Conservation (phyloP, 805 yeast species). For the Ogataea saltuana region DNA sequence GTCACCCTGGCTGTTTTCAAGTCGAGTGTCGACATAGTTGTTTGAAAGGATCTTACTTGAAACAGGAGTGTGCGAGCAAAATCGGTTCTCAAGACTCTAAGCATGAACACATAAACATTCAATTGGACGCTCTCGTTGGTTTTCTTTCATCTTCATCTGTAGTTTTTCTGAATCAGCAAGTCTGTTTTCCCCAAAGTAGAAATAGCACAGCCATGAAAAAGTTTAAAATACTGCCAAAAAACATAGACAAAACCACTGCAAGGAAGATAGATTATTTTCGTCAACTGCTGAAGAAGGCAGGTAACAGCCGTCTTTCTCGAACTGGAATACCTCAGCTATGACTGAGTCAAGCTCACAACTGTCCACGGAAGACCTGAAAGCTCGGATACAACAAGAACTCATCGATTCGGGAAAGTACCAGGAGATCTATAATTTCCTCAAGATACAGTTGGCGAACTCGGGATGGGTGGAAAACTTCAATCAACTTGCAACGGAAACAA, state of each 20-base stretch:
- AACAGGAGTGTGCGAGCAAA: not conserved
- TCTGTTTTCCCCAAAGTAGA: too few relatives aligned
- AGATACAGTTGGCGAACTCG: constrained; percentile 63
- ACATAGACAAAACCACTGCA: too few relatives aligned
- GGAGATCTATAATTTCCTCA: constrained; percentile 62
- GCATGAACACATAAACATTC: too few relatives aligned
- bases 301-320: too few relatives aligned
- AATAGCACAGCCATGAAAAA: too few relatives aligned
- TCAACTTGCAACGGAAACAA: constrained; percentile 51
- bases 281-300: too few relatives aligned
- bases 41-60: constrained; percentile 9
- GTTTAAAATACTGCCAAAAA: too few relatives aligned
- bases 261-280: too few relatives aligned
- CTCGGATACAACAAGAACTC: constrained; percentile 68
- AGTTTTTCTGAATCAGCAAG: too few relatives aligned
- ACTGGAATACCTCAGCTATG: too few relatives aligned
- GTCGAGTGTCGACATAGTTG: constrained; percentile 15
- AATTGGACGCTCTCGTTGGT: too few relatives aligned
- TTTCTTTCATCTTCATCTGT: too few relatives aligned
- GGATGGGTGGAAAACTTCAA: constrained; percentile 87
- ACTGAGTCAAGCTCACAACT: constrained; percentile 11
- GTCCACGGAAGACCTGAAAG: constrained; percentile 41
- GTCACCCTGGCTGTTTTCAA: constrained; percentile 34
- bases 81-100: not conserved
- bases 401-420: constrained; percentile 82